These are phyloP conservation scores for Paramecium biaurelia DNA, from an alignment of 73 alveolate genomes.

Conservation along the genomic window DNA sequence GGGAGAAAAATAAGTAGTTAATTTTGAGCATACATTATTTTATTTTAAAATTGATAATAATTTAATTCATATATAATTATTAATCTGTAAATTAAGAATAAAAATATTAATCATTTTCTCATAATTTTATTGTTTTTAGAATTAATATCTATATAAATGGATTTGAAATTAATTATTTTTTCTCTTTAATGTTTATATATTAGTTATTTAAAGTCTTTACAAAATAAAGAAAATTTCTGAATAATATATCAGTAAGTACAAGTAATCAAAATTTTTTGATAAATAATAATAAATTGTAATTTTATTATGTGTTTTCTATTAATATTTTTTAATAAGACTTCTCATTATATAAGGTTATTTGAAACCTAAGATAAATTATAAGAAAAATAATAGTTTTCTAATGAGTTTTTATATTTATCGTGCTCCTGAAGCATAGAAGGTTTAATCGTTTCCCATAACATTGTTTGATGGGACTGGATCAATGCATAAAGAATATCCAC, in stretches of 20 bases:
- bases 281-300: background rate
- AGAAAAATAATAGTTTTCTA: background rate
- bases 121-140: no score
- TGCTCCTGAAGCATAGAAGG: background rate
- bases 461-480: conserved; percentile 28
- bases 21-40: background rate
- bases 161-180: no score
- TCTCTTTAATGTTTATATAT: background rate
- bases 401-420: conserved; percentile 14
- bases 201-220: no score
- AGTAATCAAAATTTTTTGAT: background rate
- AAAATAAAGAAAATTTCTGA: no score
- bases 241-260: no score
- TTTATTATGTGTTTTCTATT: background rate
- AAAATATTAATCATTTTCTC: no score
- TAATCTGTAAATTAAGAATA: background rate
- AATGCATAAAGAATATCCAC: background rate
- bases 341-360: background rate
- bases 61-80: background rate
- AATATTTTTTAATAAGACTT: background rate
- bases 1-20: background rate
- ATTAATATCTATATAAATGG: background rate
- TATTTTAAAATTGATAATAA: background rate
- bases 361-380: background rate
- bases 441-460: background rate